Percentiles rank a stretch among this genome's conserved stretches.
Conservation (phyloP, 345 rosid species). For the Viola odorata region DNA sequence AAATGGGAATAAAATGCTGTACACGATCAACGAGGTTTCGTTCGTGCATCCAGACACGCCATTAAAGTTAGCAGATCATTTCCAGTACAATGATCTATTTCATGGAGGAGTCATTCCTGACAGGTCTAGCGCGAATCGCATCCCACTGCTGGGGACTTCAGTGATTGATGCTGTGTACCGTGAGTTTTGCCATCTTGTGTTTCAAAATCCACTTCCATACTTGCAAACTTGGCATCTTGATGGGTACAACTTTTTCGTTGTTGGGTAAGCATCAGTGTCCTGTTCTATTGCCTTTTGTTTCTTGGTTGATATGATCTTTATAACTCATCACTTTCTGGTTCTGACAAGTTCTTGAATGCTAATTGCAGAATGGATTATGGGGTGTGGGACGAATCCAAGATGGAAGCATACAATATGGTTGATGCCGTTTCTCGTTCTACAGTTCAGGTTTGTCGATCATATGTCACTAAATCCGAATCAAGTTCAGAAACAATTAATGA, state of each 20-base stretch:
- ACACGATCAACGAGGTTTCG: slow-evolving; percentile 38
- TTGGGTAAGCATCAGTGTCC: slow-evolving; percentile 24
- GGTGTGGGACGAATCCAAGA: slow-evolving; percentile 24
- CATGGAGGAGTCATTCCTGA: slow-evolving; percentile 20
- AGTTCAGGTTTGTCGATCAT: slow-evolving; percentile 22
- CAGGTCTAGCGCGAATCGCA: slow-evolving; percentile 3
- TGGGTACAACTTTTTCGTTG: slow-evolving; percentile 45
- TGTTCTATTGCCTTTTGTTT: neutral
- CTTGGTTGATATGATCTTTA: neutral
- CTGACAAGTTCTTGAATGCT: neutral
- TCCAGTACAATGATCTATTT: slow-evolving; percentile 9
- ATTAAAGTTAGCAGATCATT: slow-evolving; percentile 37
- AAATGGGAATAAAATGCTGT: slow-evolving; percentile 18
- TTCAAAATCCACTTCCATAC: slow-evolving; percentile 30
- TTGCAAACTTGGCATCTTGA: slow-evolving; percentile 46
- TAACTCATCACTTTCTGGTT: neutral
- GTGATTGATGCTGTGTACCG: slow-evolving; percentile 24
- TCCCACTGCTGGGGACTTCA: slow-evolving; percentile 18
- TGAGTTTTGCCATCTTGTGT: slow-evolving; percentile 35
- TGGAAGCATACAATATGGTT: slow-evolving; percentile 21
- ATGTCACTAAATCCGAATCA: no score
- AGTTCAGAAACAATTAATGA: no score
- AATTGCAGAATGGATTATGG: slow-evolving; percentile 29
- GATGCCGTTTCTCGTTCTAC: slow-evolving; percentile 35
- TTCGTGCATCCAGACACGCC: slow-evolving; percentile 34